Base-by-base conservation (phyloP, 2,329 filamentous ascomycete genomes). In the Hymenoscyphus infarciens region DNA sequence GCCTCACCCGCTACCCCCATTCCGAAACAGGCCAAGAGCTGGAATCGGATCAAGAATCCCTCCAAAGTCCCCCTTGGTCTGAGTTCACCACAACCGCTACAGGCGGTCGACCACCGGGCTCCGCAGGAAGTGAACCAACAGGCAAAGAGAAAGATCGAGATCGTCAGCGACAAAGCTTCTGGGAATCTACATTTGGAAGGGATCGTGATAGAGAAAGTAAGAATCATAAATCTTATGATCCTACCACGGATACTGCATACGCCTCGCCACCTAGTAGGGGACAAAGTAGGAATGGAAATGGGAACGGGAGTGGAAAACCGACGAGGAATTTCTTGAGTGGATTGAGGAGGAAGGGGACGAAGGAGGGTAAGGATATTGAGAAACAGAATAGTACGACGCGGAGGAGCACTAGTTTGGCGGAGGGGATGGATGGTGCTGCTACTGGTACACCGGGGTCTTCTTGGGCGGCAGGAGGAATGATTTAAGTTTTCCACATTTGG, bases 151-250 rank as follows among this genome's bases (percentile, higher is more conserved):
- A 64, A 52, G 45, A 52, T 13, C 19, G 22, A 7, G 45, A 52
- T 25, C 45, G 45, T 15, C 45, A 74, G 19, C 62, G 69, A 8
- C 72, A 74, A 58, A 70, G 66, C 54, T 73, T 74, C 60, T 74
- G 73, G 73, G 73, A 75, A 35, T 57, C 63, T 3, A 71, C 69
- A 1, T 74, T 74, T 64, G 71, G 71, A 52, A 52, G 39, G 6
- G 39, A 19, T 11, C 71, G 71, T 31, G 71, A 74, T 13, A 71
- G 71, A 27, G 70, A 74, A 11, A 68, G 62, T 39, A 70, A 69
- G 58, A 64, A 64, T 42, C 66, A 68, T 29, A 52, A 52, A 4
- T 52, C 45, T 22, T 64, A 66, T 58, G 67, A 67, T 16, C 65
- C 67, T 56, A 68, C 68, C 31, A 10, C 60, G 8, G 61, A 60